Evolutionary conservation across 306 rosid species (phyloP), one percentile per base, ranked within the genome.

Genomic region (Oemleria cerasiformis): DNA sequence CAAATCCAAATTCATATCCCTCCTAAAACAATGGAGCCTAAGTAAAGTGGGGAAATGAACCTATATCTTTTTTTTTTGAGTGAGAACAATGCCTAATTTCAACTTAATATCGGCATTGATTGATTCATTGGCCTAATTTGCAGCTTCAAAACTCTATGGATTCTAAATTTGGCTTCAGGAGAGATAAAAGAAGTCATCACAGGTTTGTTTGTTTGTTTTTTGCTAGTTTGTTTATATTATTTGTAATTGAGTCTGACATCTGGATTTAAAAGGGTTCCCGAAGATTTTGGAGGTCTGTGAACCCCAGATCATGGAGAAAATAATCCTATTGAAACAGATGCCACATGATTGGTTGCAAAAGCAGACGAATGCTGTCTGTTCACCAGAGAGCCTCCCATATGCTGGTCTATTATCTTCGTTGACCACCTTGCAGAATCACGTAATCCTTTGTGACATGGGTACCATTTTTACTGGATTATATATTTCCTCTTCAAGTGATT

Each of bases 71-170:
- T 25, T 25, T 25, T 25, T 25, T 25, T 25, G 30, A 2, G 30
- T 25, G 30, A 25, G 30, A 25, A 25, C 30, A 25, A 47, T 49
- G n/a, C n/a, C 43, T 67, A 2, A 16, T 53, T 51, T 53, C 20
- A 68, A 14, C 66, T 45, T 19, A 30, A 5, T 25, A 8, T 47
- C 19, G 3, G 73, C 11, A 53, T 15, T 50, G 49, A 23, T 34
- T 25, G 39, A 59, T 68, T 75, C 50, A n/a, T 72, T 76, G 41
- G 30, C 21, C 61, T 39, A 67, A 42, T 74, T 80, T 84, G 49
- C 85, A 90, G 98, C 83, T 84, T 94, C 79, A 86, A 79, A 68
- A 77, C 85, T 70, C 68, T 85, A 67, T 89, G 97, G 98, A 79
- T 79, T 75, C 71, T 94, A 89, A 84, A 91, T 85, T 68, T 82